phyloP scores from a whole-genome alignment of 495 filamentous ascomycete species.

The Collariella sp. region DNA sequence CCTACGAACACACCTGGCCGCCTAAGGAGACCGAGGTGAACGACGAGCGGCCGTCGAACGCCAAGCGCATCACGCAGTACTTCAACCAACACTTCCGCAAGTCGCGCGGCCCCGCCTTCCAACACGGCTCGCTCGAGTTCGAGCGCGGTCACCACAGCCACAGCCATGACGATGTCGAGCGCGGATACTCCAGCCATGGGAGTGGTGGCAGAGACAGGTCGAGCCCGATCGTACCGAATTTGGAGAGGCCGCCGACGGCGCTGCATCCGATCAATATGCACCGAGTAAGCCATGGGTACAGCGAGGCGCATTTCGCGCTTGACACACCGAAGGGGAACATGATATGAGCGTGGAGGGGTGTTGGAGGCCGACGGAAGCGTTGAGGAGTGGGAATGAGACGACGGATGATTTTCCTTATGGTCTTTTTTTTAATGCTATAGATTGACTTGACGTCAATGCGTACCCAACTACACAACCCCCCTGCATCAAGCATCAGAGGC shows the following conservation, averaged over 20 bases:
- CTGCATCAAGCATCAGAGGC: neutral
- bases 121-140: slow-evolving; percentile 19
- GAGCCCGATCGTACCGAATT: slow-evolving; percentile 41
- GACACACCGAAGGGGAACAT: too few relatives aligned
- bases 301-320: slow-evolving; percentile 27
- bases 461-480: neutral
- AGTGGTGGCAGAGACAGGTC: slow-evolving; percentile 34
- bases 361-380: neutral
- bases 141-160: slow-evolving; percentile 19
- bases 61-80: slow-evolving; percentile 22
- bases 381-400: neutral
- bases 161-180: neutral
- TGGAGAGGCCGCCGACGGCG: slow-evolving; percentile 44
- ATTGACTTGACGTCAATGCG: neutral
- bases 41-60: slow-evolving; percentile 5
- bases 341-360: too few relatives aligned
- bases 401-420: neutral
- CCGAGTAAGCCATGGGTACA: slow-evolving; percentile 31
- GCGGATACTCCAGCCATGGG: too few relatives aligned
- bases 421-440: neutral
- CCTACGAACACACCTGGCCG: slow-evolving; percentile 27
- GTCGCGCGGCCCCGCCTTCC: slow-evolving; percentile 33
- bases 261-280: slow-evolving; percentile 37
- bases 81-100: slow-evolving; percentile 34
- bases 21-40: slow-evolving; percentile 25